These are phyloP conservation scores for Amborella trichopoda DNA, from an alignment of 164 flowering plant species.

Conservation along the genomic window DNA sequence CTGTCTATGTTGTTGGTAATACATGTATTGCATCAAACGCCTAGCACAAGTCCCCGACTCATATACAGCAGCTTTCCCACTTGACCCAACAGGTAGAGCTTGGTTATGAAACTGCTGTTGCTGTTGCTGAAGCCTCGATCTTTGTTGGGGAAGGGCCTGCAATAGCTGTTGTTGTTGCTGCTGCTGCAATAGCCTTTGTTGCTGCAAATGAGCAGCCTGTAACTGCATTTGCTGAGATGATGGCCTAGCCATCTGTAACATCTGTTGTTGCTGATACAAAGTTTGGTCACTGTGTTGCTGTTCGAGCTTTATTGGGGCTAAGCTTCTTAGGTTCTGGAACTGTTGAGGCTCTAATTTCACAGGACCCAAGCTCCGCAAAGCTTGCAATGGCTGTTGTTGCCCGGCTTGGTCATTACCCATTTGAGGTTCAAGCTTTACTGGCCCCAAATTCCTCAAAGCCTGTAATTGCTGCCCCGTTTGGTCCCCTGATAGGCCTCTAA, in stretches of 20 bases:
- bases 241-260: constrained; percentile 64
- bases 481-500: neutral
- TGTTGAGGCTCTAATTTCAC: constrained; percentile 89
- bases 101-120: constrained; percentile 60
- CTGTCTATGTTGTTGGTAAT: constrained; percentile 88
- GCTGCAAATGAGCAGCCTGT: constrained; percentile 44
- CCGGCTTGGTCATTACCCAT: neutral
- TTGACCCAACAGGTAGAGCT: constrained; percentile 50
- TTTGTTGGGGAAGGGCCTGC: constrained; percentile 63
- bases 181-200: constrained; percentile 43
- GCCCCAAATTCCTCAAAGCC: neutral
- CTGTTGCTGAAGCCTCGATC: constrained; percentile 21
- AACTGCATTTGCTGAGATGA: constrained; percentile 46
- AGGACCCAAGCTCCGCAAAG: constrained; percentile 43
- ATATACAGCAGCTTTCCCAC: constrained; percentile 44
- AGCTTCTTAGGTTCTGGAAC: constrained; percentile 41
- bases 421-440: neutral
- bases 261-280: constrained; percentile 51
- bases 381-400: constrained; percentile 28
- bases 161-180: constrained; percentile 49
- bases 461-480: neutral
- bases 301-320: constrained; percentile 65
- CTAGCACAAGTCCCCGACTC: constrained; percentile 94
- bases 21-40: constrained; percentile 82
- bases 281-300: constrained; percentile 72